A percentile compares a stretch with the other conserved stretches of the same genome.
phyloP scores from a whole-genome alignment of 805 yeast species.

The Pichia deserticola region DNA sequence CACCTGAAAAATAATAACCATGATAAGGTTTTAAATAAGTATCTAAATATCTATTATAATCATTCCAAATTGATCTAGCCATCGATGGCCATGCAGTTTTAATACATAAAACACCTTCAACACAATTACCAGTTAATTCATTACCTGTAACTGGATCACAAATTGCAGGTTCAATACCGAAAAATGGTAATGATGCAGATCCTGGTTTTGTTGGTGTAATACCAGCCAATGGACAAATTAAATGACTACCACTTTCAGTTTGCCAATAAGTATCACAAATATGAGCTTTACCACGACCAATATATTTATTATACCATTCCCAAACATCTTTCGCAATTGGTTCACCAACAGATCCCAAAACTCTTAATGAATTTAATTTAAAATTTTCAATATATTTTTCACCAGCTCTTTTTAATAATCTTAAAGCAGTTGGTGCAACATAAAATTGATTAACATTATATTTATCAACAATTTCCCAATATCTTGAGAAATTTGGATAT shows the following conservation, averaged over 20 bases:
- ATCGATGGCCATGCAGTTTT: constrained; percentile 78
- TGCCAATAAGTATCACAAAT: constrained; percentile 86
- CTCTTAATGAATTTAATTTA: constrained; percentile 58
- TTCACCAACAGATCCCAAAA: constrained; percentile 79
- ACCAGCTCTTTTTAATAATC: constrained; percentile 72
- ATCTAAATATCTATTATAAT: constrained; percentile 67
- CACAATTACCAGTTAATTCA: constrained; percentile 60
- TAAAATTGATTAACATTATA: constrained; percentile 72
- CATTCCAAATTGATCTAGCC: constrained; percentile 76
- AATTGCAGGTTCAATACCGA: constrained; percentile 68
- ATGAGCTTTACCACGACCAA: constrained; percentile 65
- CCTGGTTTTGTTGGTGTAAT: constrained; percentile 81
- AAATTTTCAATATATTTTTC: constrained; percentile 51
- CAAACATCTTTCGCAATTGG: constrained; percentile 81
- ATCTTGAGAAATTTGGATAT: constrained; percentile 71
- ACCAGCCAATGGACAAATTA: constrained; percentile 70
- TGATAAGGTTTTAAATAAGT: constrained; percentile 80
- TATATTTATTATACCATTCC: constrained; percentile 75
- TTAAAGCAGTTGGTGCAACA: constrained; percentile 79
- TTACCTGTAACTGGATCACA: constrained; percentile 70
- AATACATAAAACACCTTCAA: constrained; percentile 74
- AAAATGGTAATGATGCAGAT: constrained; percentile 76
- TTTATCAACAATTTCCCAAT: constrained; percentile 69
- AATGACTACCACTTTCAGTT: constrained; percentile 79
- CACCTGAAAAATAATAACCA: constrained; percentile 80